Conservation (phyloP, 73 alveolate species). For the Tetrahymena borealis region DNA sequence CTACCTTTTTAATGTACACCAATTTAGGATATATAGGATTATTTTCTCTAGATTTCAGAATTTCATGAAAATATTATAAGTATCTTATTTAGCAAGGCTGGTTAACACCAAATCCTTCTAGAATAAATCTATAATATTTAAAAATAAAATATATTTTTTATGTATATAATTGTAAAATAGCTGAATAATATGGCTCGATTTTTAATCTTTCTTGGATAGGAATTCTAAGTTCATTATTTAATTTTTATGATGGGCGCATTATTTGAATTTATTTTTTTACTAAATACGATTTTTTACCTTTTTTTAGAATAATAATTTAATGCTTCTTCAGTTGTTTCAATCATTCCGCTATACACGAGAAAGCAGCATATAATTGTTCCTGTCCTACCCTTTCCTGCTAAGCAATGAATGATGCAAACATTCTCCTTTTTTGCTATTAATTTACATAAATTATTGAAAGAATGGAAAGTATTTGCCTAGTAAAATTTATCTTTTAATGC, state of each 20-base stretch:
- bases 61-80: conserved; percentile 48
- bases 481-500: no score
- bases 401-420: conserved; percentile 63
- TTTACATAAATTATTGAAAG: background rate
- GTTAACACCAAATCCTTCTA: conserved; percentile 62
- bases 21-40: conserved; percentile 7
- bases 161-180: background rate
- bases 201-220: background rate
- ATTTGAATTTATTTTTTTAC: no score
- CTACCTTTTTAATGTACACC: conserved; percentile 23
- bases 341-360: conserved; percentile 54
- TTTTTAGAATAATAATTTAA: conserved; percentile 55
- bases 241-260: no score
- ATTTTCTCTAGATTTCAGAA: background rate
- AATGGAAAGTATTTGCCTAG: no score
- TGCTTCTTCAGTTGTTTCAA: conserved; percentile 50
- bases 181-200: background rate
- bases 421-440: conserved; percentile 34
- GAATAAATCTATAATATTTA: background rate
- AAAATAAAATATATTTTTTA: background rate
- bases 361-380: conserved; percentile 71
- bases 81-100: conserved; percentile 58
- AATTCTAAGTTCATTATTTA: no score
- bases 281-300: background rate
- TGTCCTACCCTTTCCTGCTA: conserved; percentile 82